Conservation (phyloP, 2,329 filamentous ascomycete genomes). For the Monosporascus sp. region DNA sequence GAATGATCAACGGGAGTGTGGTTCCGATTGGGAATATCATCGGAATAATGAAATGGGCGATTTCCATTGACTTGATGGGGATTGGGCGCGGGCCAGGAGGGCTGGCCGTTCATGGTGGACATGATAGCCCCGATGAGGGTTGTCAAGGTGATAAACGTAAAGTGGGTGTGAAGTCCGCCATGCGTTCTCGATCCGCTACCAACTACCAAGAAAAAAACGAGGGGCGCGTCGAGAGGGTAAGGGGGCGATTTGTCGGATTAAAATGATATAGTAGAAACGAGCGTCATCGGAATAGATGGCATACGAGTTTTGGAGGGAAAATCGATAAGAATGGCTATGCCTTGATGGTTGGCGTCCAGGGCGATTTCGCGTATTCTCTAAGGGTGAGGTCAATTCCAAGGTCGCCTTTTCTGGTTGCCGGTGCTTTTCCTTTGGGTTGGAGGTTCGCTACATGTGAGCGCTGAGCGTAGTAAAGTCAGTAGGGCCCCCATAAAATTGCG, state of each 20-base stretch:
- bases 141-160: slow-evolving; percentile 38
- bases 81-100: slow-evolving; percentile 58
- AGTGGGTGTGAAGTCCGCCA: slow-evolving; percentile 46
- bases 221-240: slow-evolving; percentile 47
- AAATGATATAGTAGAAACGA: slow-evolving; percentile 45
- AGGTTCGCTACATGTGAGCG: not conserved
- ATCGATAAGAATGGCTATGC: slow-evolving; percentile 37
- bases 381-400: slow-evolving; percentile 46
- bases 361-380: slow-evolving; percentile 47
- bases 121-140: slow-evolving; percentile 49
- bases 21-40: slow-evolving; percentile 53
- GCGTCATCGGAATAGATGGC: slow-evolving; percentile 50
- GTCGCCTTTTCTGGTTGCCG: not conserved
- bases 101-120: slow-evolving; percentile 64
- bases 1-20: slow-evolving; percentile 47
- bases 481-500: too few relatives aligned
- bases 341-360: slow-evolving; percentile 47
- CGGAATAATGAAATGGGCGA: slow-evolving; percentile 51
- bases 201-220: slow-evolving; percentile 21
- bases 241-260: slow-evolving; percentile 42
- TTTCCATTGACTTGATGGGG: slow-evolving; percentile 42
- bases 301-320: slow-evolving; percentile 32
- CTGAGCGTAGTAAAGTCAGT: too few relatives aligned
- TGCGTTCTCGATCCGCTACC: slow-evolving; percentile 31
- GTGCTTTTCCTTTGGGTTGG: not conserved